Base-by-base conservation (phyloP, 225 moss, liverwort and hornwort species). In the Antitrichia curtipendula region DNA sequence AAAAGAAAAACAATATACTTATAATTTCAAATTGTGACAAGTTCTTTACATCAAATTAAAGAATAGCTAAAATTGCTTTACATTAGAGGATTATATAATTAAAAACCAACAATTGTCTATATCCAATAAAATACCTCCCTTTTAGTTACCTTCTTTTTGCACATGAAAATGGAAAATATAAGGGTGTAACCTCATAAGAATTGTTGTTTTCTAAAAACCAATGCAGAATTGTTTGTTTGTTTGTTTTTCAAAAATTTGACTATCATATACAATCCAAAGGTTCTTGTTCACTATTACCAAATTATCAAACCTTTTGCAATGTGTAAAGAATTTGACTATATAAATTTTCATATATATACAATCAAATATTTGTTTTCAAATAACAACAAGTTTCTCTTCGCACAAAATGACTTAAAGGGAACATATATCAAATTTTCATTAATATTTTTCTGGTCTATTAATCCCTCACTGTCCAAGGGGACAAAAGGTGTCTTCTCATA, bases 121-220 rank as follows among this genome's bases (percentile, higher is more conserved):
- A 23, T 36, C 5, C 3, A 36, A 9, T 3, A 24, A 36, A 53
- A 24, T 75, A n/a, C 2, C 1, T 22, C 2, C 9, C 13, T 32
- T 50, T 75, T 20, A 34, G 18, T 32, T 34, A 8, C 3, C 11
- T 0, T 22, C 8, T 20, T 52, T 50, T 12, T 7, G 18, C 1
- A 34, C 13, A 22, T 36, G 3, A 52, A 0, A 23, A 75, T 75
- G 3, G 3, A 52, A 75, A 75, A 75, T 52, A 52, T 22, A 13
- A 36, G 0, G 14, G 1, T 36, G 3, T 8, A 0, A 3, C 1
- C 5, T 0, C 7, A 2, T 0, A 5, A 31, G 7, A 76, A 14
- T 8, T 36, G 3, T 36, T 2, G 2, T 76, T n/a, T n/a, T 76
- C 24, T 9, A 19, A 16, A n/a, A 53, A n/a, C n/a, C 9, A 53